Evolutionary conservation across 257 asterid species (phyloP), one percentile per base, ranked within the genome.

Genomic region (Penstemon eatonii): DNA sequence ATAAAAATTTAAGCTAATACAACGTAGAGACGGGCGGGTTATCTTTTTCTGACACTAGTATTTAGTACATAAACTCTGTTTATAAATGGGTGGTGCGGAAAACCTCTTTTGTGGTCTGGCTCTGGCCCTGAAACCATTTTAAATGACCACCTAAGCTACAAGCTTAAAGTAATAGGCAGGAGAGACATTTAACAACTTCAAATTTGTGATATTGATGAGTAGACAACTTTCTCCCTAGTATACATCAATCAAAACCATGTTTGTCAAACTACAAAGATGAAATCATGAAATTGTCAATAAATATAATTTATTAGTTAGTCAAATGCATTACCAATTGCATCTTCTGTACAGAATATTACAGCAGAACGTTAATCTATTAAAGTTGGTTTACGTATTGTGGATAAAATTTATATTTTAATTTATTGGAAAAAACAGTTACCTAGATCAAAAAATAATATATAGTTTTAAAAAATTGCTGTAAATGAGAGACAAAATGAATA

Each of bases 161-260:
- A 25, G 33, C 2, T 25, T 25, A 25, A 1, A 25, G 33, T 25
- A 25, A 25, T 25, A 25, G 33, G 33, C 33, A 25, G 33, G 33
- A 25, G 3, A 25, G 33, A 25, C 3, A 25, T 1, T 25, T 25
- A 25, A 25, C 33, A 25, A 25, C 33, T 25, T 25, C 2, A 25
- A 25, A 25, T 1, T 1, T 25, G 33, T 25, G 33, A 25, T 25
- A 25, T 25, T 25, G 33, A 67, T 41, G 44, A 55, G 9, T 39
- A 59, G 56, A 64, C 59, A 58, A 53, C 49, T 41, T 25, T 69
- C 61, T 6, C 59, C 40, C 54, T n/a, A 45, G 40, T 56, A 55
- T 40, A 41, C 6, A 33, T 41, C n/a, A 37, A 46, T 44, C 33
- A 51, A 52, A 44, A 55, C 60, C 67, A 10, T 0, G 11, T 42